These are phyloP conservation scores for Kurtzmaniella quercitrusa DNA, from an alignment of 1,139 yeast species.

Conservation along the genomic window DNA sequence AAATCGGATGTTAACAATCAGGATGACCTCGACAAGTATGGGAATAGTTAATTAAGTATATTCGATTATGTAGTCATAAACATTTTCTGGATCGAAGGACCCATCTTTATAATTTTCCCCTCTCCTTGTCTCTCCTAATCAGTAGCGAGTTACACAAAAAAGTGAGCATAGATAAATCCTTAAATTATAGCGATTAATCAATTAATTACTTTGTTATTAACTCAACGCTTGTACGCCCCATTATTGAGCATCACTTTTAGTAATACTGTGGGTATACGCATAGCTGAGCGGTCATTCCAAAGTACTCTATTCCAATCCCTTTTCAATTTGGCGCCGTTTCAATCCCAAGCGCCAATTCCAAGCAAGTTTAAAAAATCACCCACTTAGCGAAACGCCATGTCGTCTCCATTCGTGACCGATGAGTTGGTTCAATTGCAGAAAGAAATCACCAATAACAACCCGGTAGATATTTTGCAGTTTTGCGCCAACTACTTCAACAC, in stretches of 20 bases:
- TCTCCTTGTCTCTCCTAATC: not conserved
- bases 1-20: too few relatives aligned
- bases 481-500: constrained; percentile 68
- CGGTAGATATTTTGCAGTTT: constrained; percentile 67
- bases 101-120: too few relatives aligned
- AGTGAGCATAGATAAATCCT: not conserved
- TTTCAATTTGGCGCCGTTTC: too few relatives aligned
- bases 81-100: too few relatives aligned
- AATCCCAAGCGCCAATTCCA: not conserved
- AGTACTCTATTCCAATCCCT: not conserved
- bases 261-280: not conserved
- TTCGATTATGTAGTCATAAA: too few relatives aligned
- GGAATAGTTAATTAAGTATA: too few relatives aligned
- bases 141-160: constrained; percentile 1
- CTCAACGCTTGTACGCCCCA: not conserved
- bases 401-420: constrained; percentile 22
- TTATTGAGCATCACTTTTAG: not conserved
- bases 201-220: not conserved
- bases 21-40: too few relatives aligned
- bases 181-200: not conserved
- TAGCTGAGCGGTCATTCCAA: not conserved
- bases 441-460: constrained; percentile 60
- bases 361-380: too few relatives aligned
- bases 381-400: constrained; percentile 3
- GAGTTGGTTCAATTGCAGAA: constrained; percentile 63